phyloP scores from a whole-genome alignment of 2,329 filamentous ascomycete species.

The Cordyceps cateniannulata region DNA sequence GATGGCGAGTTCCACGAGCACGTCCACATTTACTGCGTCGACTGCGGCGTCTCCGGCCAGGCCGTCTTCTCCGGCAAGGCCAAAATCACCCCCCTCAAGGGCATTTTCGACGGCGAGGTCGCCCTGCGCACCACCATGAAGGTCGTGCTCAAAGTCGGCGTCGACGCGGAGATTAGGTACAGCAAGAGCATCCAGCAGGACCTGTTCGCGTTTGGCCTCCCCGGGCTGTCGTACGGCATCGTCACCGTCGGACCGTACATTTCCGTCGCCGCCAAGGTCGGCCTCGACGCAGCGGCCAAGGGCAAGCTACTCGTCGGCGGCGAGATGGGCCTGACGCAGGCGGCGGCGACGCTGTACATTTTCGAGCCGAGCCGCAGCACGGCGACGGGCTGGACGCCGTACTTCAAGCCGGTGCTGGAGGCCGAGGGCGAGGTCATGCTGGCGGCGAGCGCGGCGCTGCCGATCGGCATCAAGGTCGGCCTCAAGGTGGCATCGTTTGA shows the following conservation, averaged over 20 bases:
- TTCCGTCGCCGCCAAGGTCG: constrained; percentile 18
- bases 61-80: constrained; percentile 22
- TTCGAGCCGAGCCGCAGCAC: constrained; percentile 17
- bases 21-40: constrained; percentile 26
- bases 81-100: constrained; percentile 19
- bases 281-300: constrained; percentile 19
- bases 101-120: constrained; percentile 21
- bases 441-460: constrained; percentile 22
- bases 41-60: constrained; percentile 23
- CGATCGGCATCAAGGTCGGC: constrained; percentile 22
- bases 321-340: constrained; percentile 23
- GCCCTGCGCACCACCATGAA: constrained; percentile 20
- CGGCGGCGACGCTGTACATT: constrained; percentile 20
- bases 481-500: constrained; percentile 19
- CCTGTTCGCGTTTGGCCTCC: constrained; percentile 21
- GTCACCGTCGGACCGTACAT: constrained; percentile 22
- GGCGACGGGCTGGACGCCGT: constrained; percentile 20
- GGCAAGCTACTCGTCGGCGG: constrained; percentile 24
- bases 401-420: constrained; percentile 24
- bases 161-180: constrained; percentile 22
- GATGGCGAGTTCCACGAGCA: constrained; percentile 15
- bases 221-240: constrained; percentile 21
- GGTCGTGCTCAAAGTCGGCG: constrained; percentile 23
- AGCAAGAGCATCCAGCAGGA: constrained; percentile 17
- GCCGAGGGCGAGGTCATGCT: constrained; percentile 22